Percentiles rank a stretch among this genome's conserved stretches.
phyloP scores from a whole-genome alignment of 73 alveolate genomes.

The Paramecium octaurelia region DNA sequence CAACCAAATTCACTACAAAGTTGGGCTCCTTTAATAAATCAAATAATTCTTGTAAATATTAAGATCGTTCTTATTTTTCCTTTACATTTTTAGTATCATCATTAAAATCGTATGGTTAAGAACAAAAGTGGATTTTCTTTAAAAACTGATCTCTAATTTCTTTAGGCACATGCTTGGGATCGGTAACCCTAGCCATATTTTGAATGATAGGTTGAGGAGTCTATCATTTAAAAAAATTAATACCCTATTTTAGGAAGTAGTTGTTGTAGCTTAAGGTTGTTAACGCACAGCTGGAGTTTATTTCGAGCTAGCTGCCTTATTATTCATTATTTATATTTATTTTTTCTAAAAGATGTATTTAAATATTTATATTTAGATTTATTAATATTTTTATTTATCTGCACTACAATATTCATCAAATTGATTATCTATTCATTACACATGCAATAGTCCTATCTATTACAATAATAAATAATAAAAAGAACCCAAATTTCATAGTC shows the following conservation, averaged over 20 bases:
- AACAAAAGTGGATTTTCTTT: constrained; percentile 60
- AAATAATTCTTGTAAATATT: constrained; percentile 76
- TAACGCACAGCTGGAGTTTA: not conserved
- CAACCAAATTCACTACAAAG: constrained; percentile 71
- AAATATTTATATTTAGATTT: not conserved
- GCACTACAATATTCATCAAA: not conserved
- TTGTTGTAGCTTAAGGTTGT: not conserved
- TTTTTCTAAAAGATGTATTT: not conserved
- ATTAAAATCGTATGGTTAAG: constrained; percentile 74
- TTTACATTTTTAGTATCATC: constrained; percentile 88
- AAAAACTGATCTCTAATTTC: constrained; percentile 63
- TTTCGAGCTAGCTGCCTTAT: not conserved
- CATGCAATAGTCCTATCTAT: not conserved
- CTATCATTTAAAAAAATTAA: not conserved
- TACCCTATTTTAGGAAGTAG: not conserved
- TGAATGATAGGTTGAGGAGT: not conserved
- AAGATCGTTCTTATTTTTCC: constrained; percentile 76
- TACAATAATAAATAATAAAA: too few species aligned
- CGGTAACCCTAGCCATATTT: constrained; percentile 52
- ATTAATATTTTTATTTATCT: not conserved
- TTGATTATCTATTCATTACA: not conserved
- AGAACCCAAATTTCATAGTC: not conserved
- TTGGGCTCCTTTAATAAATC: constrained; percentile 73
- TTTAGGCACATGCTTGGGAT: constrained; percentile 60
- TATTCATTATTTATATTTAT: not conserved